Conservation (phyloP, 73 alveolate species). For the Strombidium stylifer region DNA sequence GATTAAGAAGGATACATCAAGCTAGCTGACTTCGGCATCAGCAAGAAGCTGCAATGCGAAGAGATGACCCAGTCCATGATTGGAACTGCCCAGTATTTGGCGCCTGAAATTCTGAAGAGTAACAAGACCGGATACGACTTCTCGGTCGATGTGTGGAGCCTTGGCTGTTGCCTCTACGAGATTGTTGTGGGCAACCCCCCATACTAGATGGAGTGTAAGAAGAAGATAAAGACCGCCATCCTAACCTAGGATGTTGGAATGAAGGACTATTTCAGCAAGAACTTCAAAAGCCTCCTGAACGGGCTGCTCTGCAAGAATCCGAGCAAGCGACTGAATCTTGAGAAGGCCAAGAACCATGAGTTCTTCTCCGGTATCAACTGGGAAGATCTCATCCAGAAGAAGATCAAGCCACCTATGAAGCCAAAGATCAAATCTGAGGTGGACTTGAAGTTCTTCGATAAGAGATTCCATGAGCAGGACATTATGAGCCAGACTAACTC, state of each 20-base stretch:
- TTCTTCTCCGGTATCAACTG: constrained; percentile 57
- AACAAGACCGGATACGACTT: constrained; percentile 1
- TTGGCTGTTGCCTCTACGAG: not conserved
- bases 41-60: constrained; percentile 18
- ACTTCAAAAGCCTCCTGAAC: not conserved
- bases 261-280: not conserved
- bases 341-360: not conserved
- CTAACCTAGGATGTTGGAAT: not conserved
- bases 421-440: no score
- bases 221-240: not conserved
- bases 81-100: constrained; percentile 62
- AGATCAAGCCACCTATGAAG: constrained; percentile 57
- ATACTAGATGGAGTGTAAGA: not conserved
- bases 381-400: constrained; percentile 45
- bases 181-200: not conserved
- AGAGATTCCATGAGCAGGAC: no score
- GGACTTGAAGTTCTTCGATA: no score
- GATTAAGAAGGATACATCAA: constrained; percentile 39
- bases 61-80: constrained; percentile 23
- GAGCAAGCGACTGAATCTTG: not conserved
- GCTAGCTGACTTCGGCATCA: constrained; percentile 45
- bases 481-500: no score
- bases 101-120: constrained; percentile 59
- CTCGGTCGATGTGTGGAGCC: constrained; percentile 30
- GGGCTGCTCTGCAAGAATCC: not conserved